phyloP scores from a whole-genome alignment of 805 yeast genomes.

The Kazachstania kunashirensis region DNA sequence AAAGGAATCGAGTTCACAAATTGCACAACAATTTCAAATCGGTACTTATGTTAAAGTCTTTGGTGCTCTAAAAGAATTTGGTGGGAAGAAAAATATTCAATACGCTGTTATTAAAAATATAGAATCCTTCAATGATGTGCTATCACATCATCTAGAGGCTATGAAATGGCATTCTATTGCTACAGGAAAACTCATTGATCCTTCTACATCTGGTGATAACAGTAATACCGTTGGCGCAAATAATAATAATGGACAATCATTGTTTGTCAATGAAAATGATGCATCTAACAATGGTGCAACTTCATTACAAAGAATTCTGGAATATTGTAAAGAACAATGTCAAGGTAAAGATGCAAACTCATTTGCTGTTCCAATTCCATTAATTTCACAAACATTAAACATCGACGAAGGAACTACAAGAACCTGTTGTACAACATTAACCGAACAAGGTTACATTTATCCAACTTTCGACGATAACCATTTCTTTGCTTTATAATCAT shows the following conservation, averaged over 20 bases:
- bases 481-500: constrained; percentile 40
- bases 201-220: constrained; percentile 3
- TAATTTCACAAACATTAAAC: constrained; percentile 48
- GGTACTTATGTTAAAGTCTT: constrained; percentile 54
- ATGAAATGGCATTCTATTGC: constrained; percentile 47
- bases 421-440: constrained; percentile 42
- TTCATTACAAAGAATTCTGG: constrained; percentile 37
- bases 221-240: not conserved
- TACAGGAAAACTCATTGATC: constrained; percentile 36
- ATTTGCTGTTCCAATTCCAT: constrained; percentile 66
- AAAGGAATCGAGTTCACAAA: constrained; percentile 21
- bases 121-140: constrained; percentile 55
- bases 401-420: constrained; percentile 41
- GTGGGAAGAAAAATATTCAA: constrained; percentile 54
- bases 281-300: constrained; percentile 24
- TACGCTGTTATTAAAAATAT: constrained; percentile 50
- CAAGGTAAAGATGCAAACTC: constrained; percentile 39
- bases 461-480: constrained; percentile 60
- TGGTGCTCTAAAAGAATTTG: constrained; percentile 49
- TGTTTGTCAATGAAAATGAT: constrained; percentile 38
- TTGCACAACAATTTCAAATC: constrained; percentile 31
- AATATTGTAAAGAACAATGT: constrained; percentile 40
- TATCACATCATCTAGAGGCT: constrained; percentile 59
- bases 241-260: constrained; percentile 16
- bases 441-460: constrained; percentile 61